These are phyloP conservation scores for Phytopythium aichiense DNA, from an alignment of 352 stramenopile genomes.

Conservation along the genomic window DNA sequence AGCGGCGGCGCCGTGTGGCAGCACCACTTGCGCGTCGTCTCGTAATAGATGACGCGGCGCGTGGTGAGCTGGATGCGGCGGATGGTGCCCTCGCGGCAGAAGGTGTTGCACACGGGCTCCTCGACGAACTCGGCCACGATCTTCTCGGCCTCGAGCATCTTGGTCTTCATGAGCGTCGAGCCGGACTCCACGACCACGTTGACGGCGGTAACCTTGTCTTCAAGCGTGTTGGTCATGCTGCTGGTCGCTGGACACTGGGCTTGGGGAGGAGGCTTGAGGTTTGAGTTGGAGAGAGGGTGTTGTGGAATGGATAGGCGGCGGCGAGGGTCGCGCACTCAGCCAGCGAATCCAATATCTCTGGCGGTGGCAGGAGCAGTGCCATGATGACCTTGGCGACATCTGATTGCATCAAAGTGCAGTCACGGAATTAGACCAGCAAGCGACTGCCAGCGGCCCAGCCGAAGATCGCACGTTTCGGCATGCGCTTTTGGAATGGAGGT, in stretches of 20 bases:
- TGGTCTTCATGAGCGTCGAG: neutral
- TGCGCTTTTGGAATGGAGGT: too few relatives aligned
- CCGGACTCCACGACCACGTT: neutral
- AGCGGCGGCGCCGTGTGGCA: neutral
- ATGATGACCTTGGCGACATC: too few relatives aligned
- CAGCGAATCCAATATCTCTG: too few relatives aligned
- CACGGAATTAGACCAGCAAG: too few relatives aligned
- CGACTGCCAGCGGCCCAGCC: too few relatives aligned
- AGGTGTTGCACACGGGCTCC: conserved; percentile 1
- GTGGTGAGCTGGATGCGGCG: conserved; percentile 14
- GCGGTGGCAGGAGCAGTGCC: too few relatives aligned
- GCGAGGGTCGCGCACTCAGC: too few relatives aligned
- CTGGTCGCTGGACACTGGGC: too few relatives aligned
- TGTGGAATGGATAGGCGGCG: too few relatives aligned
- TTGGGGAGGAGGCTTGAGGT: neutral
- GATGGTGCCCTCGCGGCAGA: conserved; percentile 3
- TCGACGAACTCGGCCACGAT: conserved; percentile 9
- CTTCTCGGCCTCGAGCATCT: conserved; percentile 3
- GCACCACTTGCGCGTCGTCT: conserved; percentile 4
- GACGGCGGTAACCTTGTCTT: neutral
- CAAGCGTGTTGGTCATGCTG: neutral
- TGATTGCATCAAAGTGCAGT: too few relatives aligned
- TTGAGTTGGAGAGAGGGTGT: neutral
- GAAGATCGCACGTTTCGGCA: too few relatives aligned
- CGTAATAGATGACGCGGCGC: conserved; percentile 6